These are phyloP conservation scores for Dendrostoma leiphaemia DNA, from an alignment of 2,329 filamentous ascomycete genomes.

Conservation along the genomic window DNA sequence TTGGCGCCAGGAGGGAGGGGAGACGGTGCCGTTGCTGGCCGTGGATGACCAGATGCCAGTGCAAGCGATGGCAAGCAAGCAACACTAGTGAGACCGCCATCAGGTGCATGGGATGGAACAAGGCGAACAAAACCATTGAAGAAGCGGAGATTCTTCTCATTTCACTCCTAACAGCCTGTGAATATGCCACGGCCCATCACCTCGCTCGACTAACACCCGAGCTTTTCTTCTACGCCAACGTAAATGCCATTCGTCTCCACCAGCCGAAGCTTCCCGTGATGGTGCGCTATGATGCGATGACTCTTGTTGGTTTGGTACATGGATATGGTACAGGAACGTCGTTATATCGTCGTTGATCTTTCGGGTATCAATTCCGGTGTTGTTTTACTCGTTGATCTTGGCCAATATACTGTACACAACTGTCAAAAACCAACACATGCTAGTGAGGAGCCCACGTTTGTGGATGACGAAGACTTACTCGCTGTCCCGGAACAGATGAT, in stretches of 20 bases:
- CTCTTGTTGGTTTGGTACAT: slow-evolving; percentile 24
- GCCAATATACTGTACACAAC: slow-evolving; percentile 72
- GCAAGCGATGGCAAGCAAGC: neutral
- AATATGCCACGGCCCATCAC: neutral
- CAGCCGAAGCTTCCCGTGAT: slow-evolving; percentile 12
- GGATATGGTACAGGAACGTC: slow-evolving; percentile 19
- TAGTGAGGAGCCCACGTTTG: neutral
- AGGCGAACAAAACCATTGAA: no score
- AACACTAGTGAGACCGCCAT: no score
- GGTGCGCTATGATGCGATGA: slow-evolving; percentile 19
- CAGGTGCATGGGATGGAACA: no score
- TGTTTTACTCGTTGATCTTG: slow-evolving; percentile 93
- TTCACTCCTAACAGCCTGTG: slow-evolving; percentile 6
- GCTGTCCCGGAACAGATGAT: slow-evolving; percentile 91
- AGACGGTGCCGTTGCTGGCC: no score
- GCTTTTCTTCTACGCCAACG: slow-evolving; percentile 14
- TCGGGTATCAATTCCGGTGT: slow-evolving; percentile 15
- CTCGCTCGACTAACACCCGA: neutral
- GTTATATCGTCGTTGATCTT: slow-evolving; percentile 25
- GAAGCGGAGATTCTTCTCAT: slow-evolving; percentile 10
- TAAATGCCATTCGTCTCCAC: slow-evolving; percentile 5
- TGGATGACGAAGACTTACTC: slow-evolving; percentile 66
- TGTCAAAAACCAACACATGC: slow-evolving; percentile 18
- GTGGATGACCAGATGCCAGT: neutral
- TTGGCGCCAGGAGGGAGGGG: no score